Evolutionary conservation across 2,329 filamentous ascomycete species (phyloP), one percentile per base, ranked within the genome.

Genomic region (Ploettnerulaceae sp.): DNA sequence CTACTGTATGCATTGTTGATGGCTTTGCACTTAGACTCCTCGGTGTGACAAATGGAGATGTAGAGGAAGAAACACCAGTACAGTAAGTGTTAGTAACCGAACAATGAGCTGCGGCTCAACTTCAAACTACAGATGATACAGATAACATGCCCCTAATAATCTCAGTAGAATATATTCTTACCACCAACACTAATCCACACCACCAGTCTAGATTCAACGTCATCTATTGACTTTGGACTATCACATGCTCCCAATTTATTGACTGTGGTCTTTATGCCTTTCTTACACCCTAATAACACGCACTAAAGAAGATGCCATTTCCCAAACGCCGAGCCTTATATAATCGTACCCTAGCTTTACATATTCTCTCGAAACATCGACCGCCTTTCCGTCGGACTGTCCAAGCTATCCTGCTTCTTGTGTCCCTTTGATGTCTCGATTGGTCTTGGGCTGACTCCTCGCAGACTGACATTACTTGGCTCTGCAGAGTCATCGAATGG

Each of bases 361-460:
- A 88, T 75, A 52, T 84, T 75, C 69, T 89, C 84, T 49, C 74
- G 72, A 60, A 88, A 89, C 54, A 85, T 74, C 51, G 82, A 86
- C 62, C 77, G 75, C 65, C 83, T 72, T 69, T 84, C 82, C 7
- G 76, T 77, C n/a, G 79, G 79, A 61, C 79, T 84, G 47, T 76
- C 73, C 5, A 28, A n/a, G 35, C 48, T 50, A 18, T 55, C 48
- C 15, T 52, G 37, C 15, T 39, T n/a, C 45, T 52, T 50, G 9
- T 48, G 45, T 7, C 65, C 66, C 47, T 67, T 66, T 26, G 39
- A 51, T 41, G 73, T 74, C 39, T 80, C 72, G 56, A 85, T 77
- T n/a, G 87, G 87, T 55, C 86, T 67, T 3, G 88, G 86, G 64
- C 86, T 91, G 22, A 90, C 81, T 20, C 84, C 85, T 45, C 86